phyloP scores from a whole-genome alignment of 1,284 basidiomycete species.

The Sanghuangporus baumii region DNA sequence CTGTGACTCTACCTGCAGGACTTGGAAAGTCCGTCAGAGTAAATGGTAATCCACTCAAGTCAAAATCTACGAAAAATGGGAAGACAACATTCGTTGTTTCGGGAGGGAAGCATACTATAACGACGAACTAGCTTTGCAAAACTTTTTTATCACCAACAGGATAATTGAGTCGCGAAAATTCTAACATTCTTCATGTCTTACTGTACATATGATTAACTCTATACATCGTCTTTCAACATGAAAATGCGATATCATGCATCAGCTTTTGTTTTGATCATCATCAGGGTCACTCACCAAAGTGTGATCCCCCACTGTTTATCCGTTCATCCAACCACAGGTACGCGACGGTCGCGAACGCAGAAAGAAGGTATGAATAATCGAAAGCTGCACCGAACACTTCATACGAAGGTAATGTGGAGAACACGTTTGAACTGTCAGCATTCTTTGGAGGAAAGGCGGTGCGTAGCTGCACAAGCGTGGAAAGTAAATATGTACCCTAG shows the following conservation, averaged over 20 bases:
- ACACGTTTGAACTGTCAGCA: constrained; percentile 44
- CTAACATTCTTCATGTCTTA: neutral
- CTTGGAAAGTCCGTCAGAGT: constrained; percentile 1
- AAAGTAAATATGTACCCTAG: constrained; percentile 72
- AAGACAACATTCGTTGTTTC: neutral
- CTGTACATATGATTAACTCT: neutral
- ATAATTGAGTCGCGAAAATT: neutral
- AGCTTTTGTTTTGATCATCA: neutral
- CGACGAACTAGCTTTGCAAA: neutral
- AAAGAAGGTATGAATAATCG: constrained; percentile 61
- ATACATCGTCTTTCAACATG: neutral
- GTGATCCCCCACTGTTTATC: constrained; percentile 14
- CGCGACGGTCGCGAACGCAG: constrained; percentile 41
- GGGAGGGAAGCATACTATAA: constrained; percentile 16
- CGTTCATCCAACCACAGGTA: constrained; percentile 41
- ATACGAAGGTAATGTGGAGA: constrained; percentile 66
- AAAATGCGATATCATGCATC: neutral
- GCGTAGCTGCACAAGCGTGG: constrained; percentile 71
- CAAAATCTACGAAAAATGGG: neutral
- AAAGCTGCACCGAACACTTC: constrained; percentile 69
- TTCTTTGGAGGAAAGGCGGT: constrained; percentile 60
- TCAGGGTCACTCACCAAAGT: neutral
- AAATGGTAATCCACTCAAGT: neutral
- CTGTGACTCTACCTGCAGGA: constrained; percentile 12
- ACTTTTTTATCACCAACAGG: neutral